Conservation (phyloP, 176 grass and related monocot species). For the Cymbopogon citratus region DNA sequence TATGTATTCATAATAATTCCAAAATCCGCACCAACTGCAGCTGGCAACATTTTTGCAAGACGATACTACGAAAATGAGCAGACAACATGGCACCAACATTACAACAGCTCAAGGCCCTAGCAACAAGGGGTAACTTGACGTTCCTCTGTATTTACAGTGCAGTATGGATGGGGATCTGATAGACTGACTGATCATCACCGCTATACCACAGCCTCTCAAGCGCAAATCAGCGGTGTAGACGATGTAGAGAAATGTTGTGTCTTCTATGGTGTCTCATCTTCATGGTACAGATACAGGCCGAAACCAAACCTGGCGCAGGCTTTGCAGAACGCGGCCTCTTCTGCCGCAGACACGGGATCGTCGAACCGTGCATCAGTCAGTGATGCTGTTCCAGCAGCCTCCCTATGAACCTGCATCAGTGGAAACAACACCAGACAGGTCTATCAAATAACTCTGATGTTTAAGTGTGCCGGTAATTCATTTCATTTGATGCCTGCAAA, state of each 20-base stretch:
- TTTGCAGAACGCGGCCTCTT: constrained; percentile 82
- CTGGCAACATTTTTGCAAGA: no score
- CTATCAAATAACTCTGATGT: no score
- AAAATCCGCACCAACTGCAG: neutral
- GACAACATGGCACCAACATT: neutral
- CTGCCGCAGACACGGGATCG: constrained; percentile 60
- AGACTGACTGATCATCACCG: neutral
- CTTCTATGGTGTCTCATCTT: constrained; percentile 43
- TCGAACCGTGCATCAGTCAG: constrained; percentile 42
- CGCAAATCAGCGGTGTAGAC: neutral
- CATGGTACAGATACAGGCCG: constrained; percentile 88
- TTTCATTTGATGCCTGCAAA: neutral
- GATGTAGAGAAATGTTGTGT: neutral
- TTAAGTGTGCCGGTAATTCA: neutral
- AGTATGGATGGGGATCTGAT: neutral
- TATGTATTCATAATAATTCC: neutral
- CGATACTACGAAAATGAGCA: neutral
- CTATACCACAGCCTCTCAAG: neutral
- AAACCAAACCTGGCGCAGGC: constrained; percentile 85
- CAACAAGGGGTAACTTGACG: neutral
- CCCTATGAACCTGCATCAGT: constrained; percentile 47
- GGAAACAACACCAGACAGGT: no score
- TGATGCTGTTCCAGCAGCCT: constrained; percentile 56
- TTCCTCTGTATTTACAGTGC: constrained; percentile 10
- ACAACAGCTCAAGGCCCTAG: neutral